Base-by-base conservation (phyloP, 306 rosid species). In the Castanopsis chinensis region DNA sequence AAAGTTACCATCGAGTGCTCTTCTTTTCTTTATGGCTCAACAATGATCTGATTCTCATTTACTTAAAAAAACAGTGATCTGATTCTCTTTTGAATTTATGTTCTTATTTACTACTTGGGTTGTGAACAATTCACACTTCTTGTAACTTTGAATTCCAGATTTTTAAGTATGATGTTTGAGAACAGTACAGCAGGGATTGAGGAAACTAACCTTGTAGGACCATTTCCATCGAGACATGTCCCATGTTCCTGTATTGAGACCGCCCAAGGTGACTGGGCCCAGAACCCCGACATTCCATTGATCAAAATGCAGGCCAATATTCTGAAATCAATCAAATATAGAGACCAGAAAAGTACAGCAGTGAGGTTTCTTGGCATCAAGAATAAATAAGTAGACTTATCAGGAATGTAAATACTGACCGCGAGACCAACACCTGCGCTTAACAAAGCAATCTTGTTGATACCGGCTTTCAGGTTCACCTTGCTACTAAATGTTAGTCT, bases 211-310 rank as follows among this genome's bases (percentile, higher is more conserved):
- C 99, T 96, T 96, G 87, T 91, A 91, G 41, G 97, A 89, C 98
- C 98, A 96, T 87, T 82, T 89, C 83, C 91, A 89, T 27, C 41
- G 63, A 4, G 98, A 87, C 92, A 96, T 81, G 87, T 96, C 99
- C 85, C 96, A 84, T 33, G 91, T 96, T 75, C 98, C 99, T 37
- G 83, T 84, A 69, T 93, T 93, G 71, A 96, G 85, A 79, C 99
- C 98, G 69, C 69, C 53, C 73, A 96, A 89, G 7, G 98, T 84
- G 75, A 91, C 88, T 0, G 99, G 98, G 77, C 99, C 99, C 58
- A 93, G 90, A 80, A 96, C 87, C 55, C 99, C 98, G 3, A 85
- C 86, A 86, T 93, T 93, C 99, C 99, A 90, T 77, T 84, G 86
- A 83, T 96, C 98, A 78, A 84, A 96, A 87, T 86, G 98, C 60